Base-by-base conservation (phyloP, 495 filamentous ascomycete species). In the Penicillium atrosanguineum region DNA sequence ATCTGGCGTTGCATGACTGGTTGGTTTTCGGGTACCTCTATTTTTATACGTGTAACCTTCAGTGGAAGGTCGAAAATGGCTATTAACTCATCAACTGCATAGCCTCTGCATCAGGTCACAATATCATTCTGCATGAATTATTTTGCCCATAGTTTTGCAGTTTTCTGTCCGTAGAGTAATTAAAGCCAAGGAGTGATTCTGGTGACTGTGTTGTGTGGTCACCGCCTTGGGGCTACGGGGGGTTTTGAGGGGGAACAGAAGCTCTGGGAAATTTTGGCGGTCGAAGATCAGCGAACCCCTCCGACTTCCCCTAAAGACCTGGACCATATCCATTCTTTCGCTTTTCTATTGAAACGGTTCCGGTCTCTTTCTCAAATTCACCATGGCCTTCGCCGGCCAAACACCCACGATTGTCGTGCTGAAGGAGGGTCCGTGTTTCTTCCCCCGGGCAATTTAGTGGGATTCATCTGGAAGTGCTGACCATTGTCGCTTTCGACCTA, bases 371-470 rank as follows among this genome's bases (percentile, higher is more conserved):
- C 48, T 47, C 49, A 45, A 60, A 61, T 51, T 60, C 60, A 69
- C 38, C 49, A 97, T 97, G 93, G 92, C 91, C 69, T 98, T 97
- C 79, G 90, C 90, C 72, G 94, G 93, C 73, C 94, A 98, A 76
- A 91, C 94, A 60, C 94, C 94, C 69, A 98, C 95, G 55, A 98
- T 98, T 69, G 89, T 98, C 68, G 95, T 98, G 75, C 83, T 98
- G 59, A 95, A 94, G 78, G 94, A 98, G 77, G 92, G 92, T 95
- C 61, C 57, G 87, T 79, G 68, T 71, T 62, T 52, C 62, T 61
- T 60, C 57, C 60, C 56, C 61, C 62, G 63, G 52, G 51, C 60
- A 55, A 53, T 63, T 53, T 61, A 47, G 64, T 65, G 64, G 59
- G 64, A 67, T 65, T 46, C 23, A 28, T 42, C 23, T 45, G 53